Evolutionary conservation across 768 basidiomycete species (phyloP).

Genomic region (Termitomyces sp.): DNA sequence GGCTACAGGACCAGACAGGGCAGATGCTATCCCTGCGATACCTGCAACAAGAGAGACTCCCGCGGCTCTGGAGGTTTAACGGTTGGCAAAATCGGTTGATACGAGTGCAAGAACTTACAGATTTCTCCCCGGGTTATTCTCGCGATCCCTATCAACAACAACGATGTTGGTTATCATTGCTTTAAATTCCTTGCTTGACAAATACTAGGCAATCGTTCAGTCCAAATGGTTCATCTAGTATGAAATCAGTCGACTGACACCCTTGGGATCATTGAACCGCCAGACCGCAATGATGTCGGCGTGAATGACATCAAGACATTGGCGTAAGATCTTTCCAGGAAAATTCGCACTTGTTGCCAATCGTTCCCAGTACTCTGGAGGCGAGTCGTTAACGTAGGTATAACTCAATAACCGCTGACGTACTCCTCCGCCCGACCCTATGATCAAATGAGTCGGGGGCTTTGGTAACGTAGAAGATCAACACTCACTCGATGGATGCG

Average conservation of each 20-base stretch:
- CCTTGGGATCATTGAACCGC: conserved; percentile 21
- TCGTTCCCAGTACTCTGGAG: conserved; percentile 23
- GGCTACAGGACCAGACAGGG: conserved; percentile 12
- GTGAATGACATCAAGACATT: conserved; percentile 21
- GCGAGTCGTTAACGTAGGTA: background rate
- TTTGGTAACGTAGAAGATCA: background rate
- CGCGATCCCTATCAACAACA: background rate
- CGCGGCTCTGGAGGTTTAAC: background rate
- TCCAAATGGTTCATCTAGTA: background rate
- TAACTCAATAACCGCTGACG: background rate
- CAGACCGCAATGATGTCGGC: conserved; percentile 21
- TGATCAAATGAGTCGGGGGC: background rate
- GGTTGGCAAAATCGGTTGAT: background rate
- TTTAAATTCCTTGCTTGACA: conserved; percentile 14
- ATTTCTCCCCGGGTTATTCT: background rate
- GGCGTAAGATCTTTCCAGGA: conserved; percentile 11
- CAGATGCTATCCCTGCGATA: conserved; percentile 14
- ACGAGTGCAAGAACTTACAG: background rate
- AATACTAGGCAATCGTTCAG: conserved; percentile 5
- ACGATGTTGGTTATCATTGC: conserved; percentile 16
- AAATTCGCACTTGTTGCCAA: conserved; percentile 20
- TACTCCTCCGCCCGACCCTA: conserved; percentile 17
- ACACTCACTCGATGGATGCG: conserved; percentile 21
- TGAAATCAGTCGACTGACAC: conserved; percentile 5
- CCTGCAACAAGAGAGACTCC: conserved; percentile 12